A percentile compares a stretch with the other conserved stretches of the same genome.
phyloP scores from a whole-genome alignment of 2,329 filamentous ascomycete genomes.

The Trichoderma simmonsii region DNA sequence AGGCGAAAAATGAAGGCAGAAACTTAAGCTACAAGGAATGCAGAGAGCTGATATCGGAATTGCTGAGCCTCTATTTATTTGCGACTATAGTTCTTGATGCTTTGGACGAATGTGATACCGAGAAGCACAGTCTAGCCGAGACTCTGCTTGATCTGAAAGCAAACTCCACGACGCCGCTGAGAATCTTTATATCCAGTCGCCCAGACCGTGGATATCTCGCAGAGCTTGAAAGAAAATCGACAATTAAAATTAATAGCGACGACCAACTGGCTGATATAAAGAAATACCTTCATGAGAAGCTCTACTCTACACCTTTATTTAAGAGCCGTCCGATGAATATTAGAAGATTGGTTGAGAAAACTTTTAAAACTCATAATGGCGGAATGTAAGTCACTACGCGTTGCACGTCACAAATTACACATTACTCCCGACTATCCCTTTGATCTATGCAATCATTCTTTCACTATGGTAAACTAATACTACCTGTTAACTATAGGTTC shows the following conservation, averaged over 20 bases:
- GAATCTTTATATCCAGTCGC: constrained; percentile 21
- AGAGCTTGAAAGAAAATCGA: no score
- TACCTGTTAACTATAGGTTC: constrained; percentile 16
- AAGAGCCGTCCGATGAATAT: not conserved
- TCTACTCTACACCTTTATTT: not conserved
- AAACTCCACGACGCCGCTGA: no score
- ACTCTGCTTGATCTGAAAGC: not conserved
- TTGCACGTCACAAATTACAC: no score
- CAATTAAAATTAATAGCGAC: not conserved
- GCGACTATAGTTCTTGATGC: constrained; percentile 21
- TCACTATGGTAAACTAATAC: not conserved
- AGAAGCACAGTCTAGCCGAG: constrained; percentile 15
- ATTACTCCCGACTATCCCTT: no score
- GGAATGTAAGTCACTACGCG: no score
- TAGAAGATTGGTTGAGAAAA: no score
- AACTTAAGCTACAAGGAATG: constrained; percentile 16
- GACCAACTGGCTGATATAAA: constrained; percentile 22
- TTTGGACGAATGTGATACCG: constrained; percentile 21
- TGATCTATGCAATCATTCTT: no score
- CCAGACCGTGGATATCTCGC: constrained; percentile 15
- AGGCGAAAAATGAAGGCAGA: not conserved
- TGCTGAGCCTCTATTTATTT: constrained; percentile 7
- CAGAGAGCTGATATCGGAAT: constrained; percentile 13
- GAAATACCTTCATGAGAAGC: constrained; percentile 16
- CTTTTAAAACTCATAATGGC: no score